Conservation (phyloP, 441 rosid species). For the Erysimum pusillum region DNA sequence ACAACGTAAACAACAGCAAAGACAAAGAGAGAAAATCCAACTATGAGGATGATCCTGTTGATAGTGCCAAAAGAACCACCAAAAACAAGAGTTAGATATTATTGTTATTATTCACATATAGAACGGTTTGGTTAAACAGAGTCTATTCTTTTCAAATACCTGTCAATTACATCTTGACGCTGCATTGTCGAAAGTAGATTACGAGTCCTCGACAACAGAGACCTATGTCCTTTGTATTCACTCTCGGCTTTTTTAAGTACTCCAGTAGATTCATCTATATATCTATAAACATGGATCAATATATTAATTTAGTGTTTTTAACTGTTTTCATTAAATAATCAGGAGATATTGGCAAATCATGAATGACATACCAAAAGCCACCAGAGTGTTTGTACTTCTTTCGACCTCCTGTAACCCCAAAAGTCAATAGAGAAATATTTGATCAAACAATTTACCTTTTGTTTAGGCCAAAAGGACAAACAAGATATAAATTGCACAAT, state of each 20-base stretch:
- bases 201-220: slow-evolving; percentile 80
- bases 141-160: slow-evolving; percentile 48
- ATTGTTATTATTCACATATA: not conserved
- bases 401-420: slow-evolving; percentile 75
- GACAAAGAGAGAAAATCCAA: slow-evolving; percentile 72
- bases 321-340: slow-evolving; percentile 19
- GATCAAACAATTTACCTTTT: not conserved
- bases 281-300: slow-evolving; percentile 10
- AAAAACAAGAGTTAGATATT: not conserved
- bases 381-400: slow-evolving; percentile 76
- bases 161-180: slow-evolving; percentile 88
- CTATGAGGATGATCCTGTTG: slow-evolving; percentile 69
- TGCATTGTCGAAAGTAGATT: slow-evolving; percentile 93
- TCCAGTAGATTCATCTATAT: slow-evolving; percentile 86
- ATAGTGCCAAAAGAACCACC: slow-evolving; percentile 13
- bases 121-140: not conserved
- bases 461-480: not conserved
- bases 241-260: slow-evolving; percentile 84
- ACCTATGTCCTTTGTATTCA: slow-evolving; percentile 94
- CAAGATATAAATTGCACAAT: not conserved
- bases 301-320: slow-evolving; percentile 1
- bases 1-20: slow-evolving; percentile 83
- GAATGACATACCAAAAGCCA: slow-evolving; percentile 75
- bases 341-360: not conserved
- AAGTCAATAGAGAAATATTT: slow-evolving; percentile 26